Percentiles rank a stretch among this genome's conserved stretches.
Conservation (phyloP, 148 eudicot genomes). For the Fagopyrum tataricum region DNA sequence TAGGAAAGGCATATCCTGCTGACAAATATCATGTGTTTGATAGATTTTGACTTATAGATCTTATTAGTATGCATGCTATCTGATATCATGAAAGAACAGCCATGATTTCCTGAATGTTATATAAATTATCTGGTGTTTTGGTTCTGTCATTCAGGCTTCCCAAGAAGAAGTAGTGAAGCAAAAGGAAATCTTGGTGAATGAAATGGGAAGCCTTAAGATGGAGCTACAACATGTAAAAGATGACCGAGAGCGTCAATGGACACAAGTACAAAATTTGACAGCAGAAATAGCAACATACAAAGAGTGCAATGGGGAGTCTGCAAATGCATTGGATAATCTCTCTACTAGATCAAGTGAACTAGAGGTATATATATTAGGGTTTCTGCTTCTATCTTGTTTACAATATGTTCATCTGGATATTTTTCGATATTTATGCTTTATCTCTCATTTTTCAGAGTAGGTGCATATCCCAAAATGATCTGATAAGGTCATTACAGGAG, state of each 20-base stretch:
- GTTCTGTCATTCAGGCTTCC: conserved; percentile 33
- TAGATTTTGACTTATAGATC: too few species aligned
- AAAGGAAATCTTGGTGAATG: conserved; percentile 61
- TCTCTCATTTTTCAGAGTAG: conserved; percentile 38
- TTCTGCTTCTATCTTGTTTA: background rate
- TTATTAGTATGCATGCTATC: background rate
- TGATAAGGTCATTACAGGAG: conserved; percentile 54
- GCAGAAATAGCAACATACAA: conserved; percentile 57
- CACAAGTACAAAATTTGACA: conserved; percentile 46
- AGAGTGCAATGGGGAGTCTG: conserved; percentile 56
- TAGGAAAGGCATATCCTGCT: too few species aligned
- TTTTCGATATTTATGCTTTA: background rate
- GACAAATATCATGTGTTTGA: too few species aligned
- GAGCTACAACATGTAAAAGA: conserved; percentile 77
- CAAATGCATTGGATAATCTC: conserved; percentile 51
- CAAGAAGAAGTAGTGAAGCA: conserved; percentile 70
- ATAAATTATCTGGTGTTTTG: background rate
- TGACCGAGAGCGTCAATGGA: conserved; percentile 70
- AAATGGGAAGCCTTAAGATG: conserved; percentile 57
- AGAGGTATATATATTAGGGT: conserved; percentile 49
- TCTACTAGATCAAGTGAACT: conserved; percentile 53
- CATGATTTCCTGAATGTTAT: background rate
- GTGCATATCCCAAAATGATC: conserved; percentile 59
- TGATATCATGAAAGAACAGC: background rate
- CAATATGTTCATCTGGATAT: background rate